Evolutionary conservation across 345 rosid genomes (phyloP), one percentile per base, ranked within the genome.

Genomic region (Arabidopsis suecica): DNA sequence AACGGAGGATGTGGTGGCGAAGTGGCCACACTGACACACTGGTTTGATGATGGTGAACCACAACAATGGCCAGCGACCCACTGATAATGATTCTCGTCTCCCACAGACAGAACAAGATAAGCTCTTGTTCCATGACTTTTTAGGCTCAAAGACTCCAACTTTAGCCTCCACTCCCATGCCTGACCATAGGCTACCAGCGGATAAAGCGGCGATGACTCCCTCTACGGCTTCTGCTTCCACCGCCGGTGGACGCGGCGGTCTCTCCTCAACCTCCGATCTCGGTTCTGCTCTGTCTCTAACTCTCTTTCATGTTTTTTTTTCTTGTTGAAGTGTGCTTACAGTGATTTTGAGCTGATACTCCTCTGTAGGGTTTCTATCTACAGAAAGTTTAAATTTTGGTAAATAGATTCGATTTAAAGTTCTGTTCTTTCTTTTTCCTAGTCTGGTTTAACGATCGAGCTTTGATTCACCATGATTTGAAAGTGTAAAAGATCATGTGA

Each of bases 181-280:
- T 61, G 78, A 84, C 47, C 65, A 82, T 22, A 81, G 44, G 23
- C 73, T 73, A 53, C 81, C 78, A 60, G 58, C 74, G 42, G 55
- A 78, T 58, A 72, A 55, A 64, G n/a, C 83, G 12, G 82, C 72
- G 68, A 82, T 80, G 50, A 81, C 89, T 9, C 84, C 81, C 12
- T 81, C 89, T 0, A 79, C 87, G 36, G 81, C 93, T 16, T 72
- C 83, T 5, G 85, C 82, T 61, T 85, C 88, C 41, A 85, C 92
- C 12, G 86, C 84, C 40, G 91, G 85, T 18, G 91, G 82, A 55
- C 86, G 83, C 13, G 88, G 82, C 0, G 88, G 88, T 74, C 81
- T 87, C 73, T 93, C 98, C 68, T 76, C 96, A 49, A 75, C 89
- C 80, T 89, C 98, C 75, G 98, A 94, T 94, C 89, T 88, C 30